Percentiles rank a stretch among this genome's conserved stretches.
Evolutionary conservation across 345 rosid species (phyloP).

Genomic region (Pseudoturritis turrita): DNA sequence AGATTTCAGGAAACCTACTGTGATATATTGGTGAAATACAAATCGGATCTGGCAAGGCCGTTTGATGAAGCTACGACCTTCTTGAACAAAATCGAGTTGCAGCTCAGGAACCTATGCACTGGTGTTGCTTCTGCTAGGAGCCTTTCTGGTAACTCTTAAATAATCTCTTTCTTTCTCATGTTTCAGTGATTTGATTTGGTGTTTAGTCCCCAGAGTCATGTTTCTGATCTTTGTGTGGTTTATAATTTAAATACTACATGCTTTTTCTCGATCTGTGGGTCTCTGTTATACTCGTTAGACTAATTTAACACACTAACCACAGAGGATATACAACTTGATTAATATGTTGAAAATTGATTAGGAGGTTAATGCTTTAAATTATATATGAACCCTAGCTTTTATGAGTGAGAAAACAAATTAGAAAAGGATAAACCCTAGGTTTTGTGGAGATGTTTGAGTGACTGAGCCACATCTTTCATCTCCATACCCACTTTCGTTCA

Average conservation of each 20-base stretch:
- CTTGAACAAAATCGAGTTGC: conserved; percentile 81
- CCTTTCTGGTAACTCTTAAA: conserved; percentile 41
- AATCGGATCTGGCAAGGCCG: conserved; percentile 87
- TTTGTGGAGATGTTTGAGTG: conserved; percentile 11
- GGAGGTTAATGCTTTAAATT: background rate
- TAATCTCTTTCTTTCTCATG: conserved; percentile 4
- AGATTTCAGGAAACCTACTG: conserved; percentile 65
- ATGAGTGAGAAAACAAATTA: background rate
- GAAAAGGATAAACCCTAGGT: conserved; percentile 22
- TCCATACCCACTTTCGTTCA: background rate
- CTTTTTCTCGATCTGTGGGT: conserved; percentile 10
- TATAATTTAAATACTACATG: background rate
- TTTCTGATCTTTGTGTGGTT: background rate
- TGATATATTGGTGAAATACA: conserved; percentile 75
- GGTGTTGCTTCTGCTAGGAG: conserved; percentile 42
- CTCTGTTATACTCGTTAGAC: conserved; percentile 9
- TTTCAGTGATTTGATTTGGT: background rate
- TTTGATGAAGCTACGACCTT: conserved; percentile 81
- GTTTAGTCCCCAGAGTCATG: conserved; percentile 24
- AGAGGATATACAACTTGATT: background rate
- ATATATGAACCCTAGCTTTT: conserved; percentile 22
- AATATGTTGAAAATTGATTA: background rate
- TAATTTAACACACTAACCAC: conserved; percentile 16
- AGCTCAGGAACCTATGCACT: conserved; percentile 80
- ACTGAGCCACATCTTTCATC: background rate